phyloP scores from a whole-genome alignment of 2,329 filamentous ascomycete genomes.

The Parasarocladium wereldwijsianum region DNA sequence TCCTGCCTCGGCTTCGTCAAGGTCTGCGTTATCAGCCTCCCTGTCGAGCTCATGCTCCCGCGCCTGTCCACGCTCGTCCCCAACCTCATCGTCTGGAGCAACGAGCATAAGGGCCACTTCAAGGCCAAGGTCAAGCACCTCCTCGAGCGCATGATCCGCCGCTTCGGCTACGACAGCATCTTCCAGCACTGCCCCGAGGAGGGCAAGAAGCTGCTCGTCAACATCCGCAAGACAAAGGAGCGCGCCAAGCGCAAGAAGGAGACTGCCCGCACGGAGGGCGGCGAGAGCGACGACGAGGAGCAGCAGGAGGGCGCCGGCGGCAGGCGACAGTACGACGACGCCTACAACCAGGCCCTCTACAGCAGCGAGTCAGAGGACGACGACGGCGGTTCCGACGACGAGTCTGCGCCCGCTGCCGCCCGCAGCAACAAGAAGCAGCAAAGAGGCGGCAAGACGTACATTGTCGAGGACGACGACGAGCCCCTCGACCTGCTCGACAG shows the following conservation, averaged over 20 bases:
- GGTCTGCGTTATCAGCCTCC: slow-evolving; percentile 78
- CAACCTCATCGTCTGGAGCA: slow-evolving; percentile 88
- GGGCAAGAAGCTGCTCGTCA: slow-evolving; percentile 79
- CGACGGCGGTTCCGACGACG: slow-evolving; percentile 34
- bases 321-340: slow-evolving; percentile 63
- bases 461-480: slow-evolving; percentile 87
- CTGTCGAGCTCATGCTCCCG: slow-evolving; percentile 62
- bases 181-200: slow-evolving; percentile 70
- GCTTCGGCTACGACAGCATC: slow-evolving; percentile 72
- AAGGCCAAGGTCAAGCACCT: slow-evolving; percentile 98
- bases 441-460: slow-evolving; percentile 61
- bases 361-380: slow-evolving; percentile 53
- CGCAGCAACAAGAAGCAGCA: slow-evolving; percentile 29
- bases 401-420: slow-evolving; percentile 32
- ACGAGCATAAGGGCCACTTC: slow-evolving; percentile 96
- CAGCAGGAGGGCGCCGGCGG: slow-evolving; percentile 24
- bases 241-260: slow-evolving; percentile 82
- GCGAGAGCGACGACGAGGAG: slow-evolving; percentile 40
- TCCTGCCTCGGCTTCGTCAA: slow-evolving; percentile 94
- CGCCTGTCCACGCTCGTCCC: slow-evolving; percentile 67
- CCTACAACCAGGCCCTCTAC: slow-evolving; percentile 93
- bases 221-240: slow-evolving; percentile 92
- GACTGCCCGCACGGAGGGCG: slow-evolving; percentile 40
- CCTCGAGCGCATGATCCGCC: slow-evolving; percentile 79
- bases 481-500: slow-evolving; percentile 87